Evolutionary conservation across 371 early-diverging fungal genomes (phyloP), one percentile per base, ranked within the genome.

Genomic region (Vairimorpha necatrix): DNA sequence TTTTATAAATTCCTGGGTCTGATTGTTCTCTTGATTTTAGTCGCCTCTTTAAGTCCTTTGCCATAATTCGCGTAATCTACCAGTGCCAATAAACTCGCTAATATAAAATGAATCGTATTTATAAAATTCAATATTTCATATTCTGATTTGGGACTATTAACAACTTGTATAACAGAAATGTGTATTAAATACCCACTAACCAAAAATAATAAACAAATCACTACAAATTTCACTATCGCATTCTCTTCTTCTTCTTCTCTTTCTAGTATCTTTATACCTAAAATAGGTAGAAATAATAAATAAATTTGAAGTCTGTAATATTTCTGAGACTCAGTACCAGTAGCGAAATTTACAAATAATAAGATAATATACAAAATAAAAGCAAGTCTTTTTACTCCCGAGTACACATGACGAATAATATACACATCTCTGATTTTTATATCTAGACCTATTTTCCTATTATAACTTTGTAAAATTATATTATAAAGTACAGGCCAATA

Each of bases 41-140:
- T 32, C 22, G 38, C 33, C 22, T 36, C 63, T 63, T 63, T 63
- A 18, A 63, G 30, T 9, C 63, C 63, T 36, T 63, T 63, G 7
- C 22, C 39, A 63, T 11, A 63, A 38, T 2, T 36, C 11, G 11
- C 16, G 6, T 38, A 36, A 38, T 63, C 63, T 18, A 38, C 11
- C 7, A 38, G 2, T 26, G 28, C 4, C 1, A 63, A 16, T 20
- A 63, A 32, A 36, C 39, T 34, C 1, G 34, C 16, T 18, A 63
- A 2, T 38, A 63, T 2, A 22, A 63, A 63, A 63, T 63, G 63
- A 38, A 18, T 6, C 9, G 4, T 20, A 63, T 63, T 36, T 38
- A 63, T 18, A 38, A 3, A 26, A 26, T 26, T 18, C 6, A 63
- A 11, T 4, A 36, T 18, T 4, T 32, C 16, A 3, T 16, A 18